Base-by-base conservation (phyloP, 768 basidiomycete species). In the Suillus subaureus region DNA sequence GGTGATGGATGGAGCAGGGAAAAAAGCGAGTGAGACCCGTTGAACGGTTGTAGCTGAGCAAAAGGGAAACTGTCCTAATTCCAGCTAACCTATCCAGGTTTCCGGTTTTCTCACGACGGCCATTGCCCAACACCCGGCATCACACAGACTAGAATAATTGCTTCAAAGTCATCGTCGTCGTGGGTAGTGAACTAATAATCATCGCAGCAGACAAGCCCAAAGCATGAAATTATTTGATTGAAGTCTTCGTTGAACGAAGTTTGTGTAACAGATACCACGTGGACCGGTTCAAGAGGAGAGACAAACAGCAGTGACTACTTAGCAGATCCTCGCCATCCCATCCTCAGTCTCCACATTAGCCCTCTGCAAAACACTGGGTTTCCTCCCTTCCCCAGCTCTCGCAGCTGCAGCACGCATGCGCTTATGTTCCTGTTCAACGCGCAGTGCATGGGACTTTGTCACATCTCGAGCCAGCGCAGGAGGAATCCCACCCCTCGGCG, bases 401-500 rank as follows among this genome's bases (percentile, higher is more conserved):
- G 58, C 66, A 57, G 64, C 68, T 40, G 71, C 67, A 45, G 63
- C 68, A 51, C 43, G 39, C 6, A 69, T 72, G 16, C 68, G 63
- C 52, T 70, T 67, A 49, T 70, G 65, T 58, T 73, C 76, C 39
- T 69, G 64, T 49, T 78, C 75, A 16, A 61, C 58, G 21, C 68
- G 68, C 13, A 78, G 64, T 35, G 70, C 67, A 47, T 72, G 70
- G 2, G 70, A 72, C 56, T 66, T 77, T 28, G 75, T 75, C 33
- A 76, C 75, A 6, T 71, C 69, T n/a, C 75, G 69, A 16, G 77
- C 77, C 33, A 76, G 64, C 31, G 72, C 68, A 0, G 77, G 77
- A 49, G 75, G 77, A 40, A 78, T 66, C 18, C 77, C 75, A 21
- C 75, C 77, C 54, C 70, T 68, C 5, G 75, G 77, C 11, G 75